Base-by-base conservation (phyloP, 2,329 filamentous ascomycete genomes). In the Trichophyton benhamiae region DNA sequence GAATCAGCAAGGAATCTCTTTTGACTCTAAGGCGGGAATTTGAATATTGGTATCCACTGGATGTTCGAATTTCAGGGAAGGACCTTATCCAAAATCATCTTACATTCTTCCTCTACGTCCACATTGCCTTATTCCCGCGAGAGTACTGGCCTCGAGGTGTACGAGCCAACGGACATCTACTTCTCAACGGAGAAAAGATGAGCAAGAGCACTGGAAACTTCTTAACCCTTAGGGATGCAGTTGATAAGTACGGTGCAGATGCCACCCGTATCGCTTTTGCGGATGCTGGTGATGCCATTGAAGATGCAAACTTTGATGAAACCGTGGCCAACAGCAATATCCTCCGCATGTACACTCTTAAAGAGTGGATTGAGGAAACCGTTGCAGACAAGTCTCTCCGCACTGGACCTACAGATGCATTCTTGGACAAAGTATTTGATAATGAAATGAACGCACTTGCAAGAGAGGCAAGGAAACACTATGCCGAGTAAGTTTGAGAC, bases 171-270 rank as follows among this genome's bases (percentile, higher is more conserved):
- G 94, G 94, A 1, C 92, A 97, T 76, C 78, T 97, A 69, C 84
- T 95, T 74, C 81, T 99, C 66, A 99, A 99, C 73, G 92, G 92
- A 58, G 89, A 96, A 73, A 99, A 99, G 83, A 99, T 99, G 94
- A 88, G 86, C 73, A 99, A 99, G 80, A 92, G 87, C 60, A 96
- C 91, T 0, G 94, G 94, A 65, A 99, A 97, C 78, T 99, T 99
- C 80, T 81, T 99, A 73, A 97, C 94, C 9, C 80, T 97, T 59
- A 83, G 86, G 60, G 89, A 96, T 65, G 83, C 91, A 33, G 87
- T 92, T 13, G 82, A 86, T 68, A 99, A 99, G 75, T 99, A 94
- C 69, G 94, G 94, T 70, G 92, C 94, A 7, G 94, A 97, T 73
- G 94, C 94, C 11, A 87, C 88, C 49, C 84, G 92, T 72, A 88